Evolutionary conservation across 2,329 filamentous ascomycete species (phyloP).

Genomic region (Talaromyces sp.): DNA sequence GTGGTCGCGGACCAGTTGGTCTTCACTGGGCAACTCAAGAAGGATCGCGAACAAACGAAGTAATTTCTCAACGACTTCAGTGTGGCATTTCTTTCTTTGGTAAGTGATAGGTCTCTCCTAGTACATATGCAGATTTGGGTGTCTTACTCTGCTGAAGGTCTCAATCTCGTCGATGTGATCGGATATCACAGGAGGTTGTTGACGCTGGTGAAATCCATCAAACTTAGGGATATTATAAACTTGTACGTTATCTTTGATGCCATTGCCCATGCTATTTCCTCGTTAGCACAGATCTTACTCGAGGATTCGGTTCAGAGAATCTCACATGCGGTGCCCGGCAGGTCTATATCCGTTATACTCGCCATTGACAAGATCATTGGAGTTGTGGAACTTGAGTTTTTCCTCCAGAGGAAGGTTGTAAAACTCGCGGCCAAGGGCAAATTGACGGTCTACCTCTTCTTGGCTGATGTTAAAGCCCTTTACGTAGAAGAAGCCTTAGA

Average conservation of each 20-base stretch:
- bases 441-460: slow-evolving; percentile 63
- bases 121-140: accelerated
- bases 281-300: background rate
- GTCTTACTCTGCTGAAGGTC: slow-evolving; percentile 49
- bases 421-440: slow-evolving; percentile 62
- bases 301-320: slow-evolving; percentile 12
- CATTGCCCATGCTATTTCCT: slow-evolving; percentile 36
- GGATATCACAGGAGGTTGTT: slow-evolving; percentile 52
- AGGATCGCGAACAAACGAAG: slow-evolving; percentile 64
- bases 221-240: slow-evolving; percentile 66
- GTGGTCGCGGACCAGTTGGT: slow-evolving; percentile 59
- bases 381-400: slow-evolving; percentile 58
- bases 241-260: slow-evolving; percentile 59
- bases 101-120: background rate
- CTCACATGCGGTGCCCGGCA: slow-evolving; percentile 44
- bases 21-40: slow-evolving; percentile 62
- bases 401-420: slow-evolving; percentile 61
- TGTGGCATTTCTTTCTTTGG: slow-evolving; percentile 33
- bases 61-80: slow-evolving; percentile 44
- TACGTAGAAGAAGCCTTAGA: slow-evolving; percentile 62
- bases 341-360: slow-evolving; percentile 62
- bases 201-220: slow-evolving; percentile 48
- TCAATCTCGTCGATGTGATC: slow-evolving; percentile 60
- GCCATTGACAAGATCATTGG: slow-evolving; percentile 52
- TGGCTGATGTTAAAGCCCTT: slow-evolving; percentile 65